Base-by-base conservation (phyloP, 768 basidiomycete species). In the Panaeolus papilionaceus region DNA sequence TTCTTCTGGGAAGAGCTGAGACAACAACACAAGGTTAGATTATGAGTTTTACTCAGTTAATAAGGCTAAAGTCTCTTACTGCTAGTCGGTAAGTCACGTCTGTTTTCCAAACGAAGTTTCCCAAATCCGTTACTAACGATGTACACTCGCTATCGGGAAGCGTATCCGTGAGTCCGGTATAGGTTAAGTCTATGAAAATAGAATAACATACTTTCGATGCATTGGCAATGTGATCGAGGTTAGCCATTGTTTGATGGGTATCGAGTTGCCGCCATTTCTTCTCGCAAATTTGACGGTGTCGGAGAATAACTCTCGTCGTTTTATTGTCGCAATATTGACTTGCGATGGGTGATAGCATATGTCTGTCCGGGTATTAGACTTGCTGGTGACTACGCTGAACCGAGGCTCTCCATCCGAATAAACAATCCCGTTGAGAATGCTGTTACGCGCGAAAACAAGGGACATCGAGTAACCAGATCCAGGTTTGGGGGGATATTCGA, bases 201-300 rank as follows among this genome's bases (percentile, higher is more conserved):
- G 18, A 11, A 38, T 12, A 12, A 65, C 69, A 37, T 63, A 67
- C 69, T 54, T 66, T 26, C 51, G 16, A 49, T 67, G 63, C 5
- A 54, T 39, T 16, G 64, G 61, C 28, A 63, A 62, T 33, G 66
- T 64, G 9, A 65, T 44, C 23, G 69, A 33, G n/a, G 40, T 62
- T n/a, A 71, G 49, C 68, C 70, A 71, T 49, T 68, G 65, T 33
- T 67, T 71, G 7, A 71, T 64, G 7, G 70, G 47, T 4, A 69
- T 33, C 16, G 66, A 62, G 37, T 45, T 63, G 5, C 64, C 64
- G 38, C 61, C 66, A 33, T 68, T 65, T 61, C 66, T 65, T 39
- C 38, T 39, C 39, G 66, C 49, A 49, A 71, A 67, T 51, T 71
- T 69, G 44, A 71, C 64, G 5, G 67, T 71, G 62, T 71, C 70